A percentile compares a stretch with the other conserved stretches of the same genome.
Conservation (phyloP, 2,329 filamentous ascomycete genomes). For the Xylariaceae sp. region DNA sequence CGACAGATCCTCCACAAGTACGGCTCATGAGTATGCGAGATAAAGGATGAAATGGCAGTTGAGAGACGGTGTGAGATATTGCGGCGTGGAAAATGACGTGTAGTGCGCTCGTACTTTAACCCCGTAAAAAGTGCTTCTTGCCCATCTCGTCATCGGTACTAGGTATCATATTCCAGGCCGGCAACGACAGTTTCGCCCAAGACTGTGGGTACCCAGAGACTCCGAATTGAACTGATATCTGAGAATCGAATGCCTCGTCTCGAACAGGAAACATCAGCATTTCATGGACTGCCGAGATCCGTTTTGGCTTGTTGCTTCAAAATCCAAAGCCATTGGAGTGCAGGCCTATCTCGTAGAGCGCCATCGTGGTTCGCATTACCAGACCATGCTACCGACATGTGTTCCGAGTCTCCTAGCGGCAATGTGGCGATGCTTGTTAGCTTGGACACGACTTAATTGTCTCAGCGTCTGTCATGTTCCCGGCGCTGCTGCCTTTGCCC, state of each 20-base stretch:
- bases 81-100: neutral
- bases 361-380: neutral
- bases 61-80: neutral
- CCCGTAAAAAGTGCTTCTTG: neutral
- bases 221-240: neutral
- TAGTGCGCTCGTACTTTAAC: neutral
- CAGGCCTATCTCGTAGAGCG: neutral
- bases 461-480: neutral
- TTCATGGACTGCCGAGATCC: slow-evolving; percentile 4
- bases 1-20: neutral
- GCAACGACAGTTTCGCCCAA: neutral
- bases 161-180: neutral
- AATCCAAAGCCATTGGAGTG: neutral
- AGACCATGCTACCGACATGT: neutral
- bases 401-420: neutral
- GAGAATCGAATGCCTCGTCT: neutral
- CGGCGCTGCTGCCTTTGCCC: neutral
- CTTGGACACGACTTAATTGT: neutral
- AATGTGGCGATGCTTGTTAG: neutral
- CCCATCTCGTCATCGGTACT: neutral
- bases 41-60: neutral
- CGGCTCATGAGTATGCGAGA: neutral
- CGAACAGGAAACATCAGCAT: neutral
- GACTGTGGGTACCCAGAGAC: neutral
- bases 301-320: neutral